Conservation (phyloP, 306 rosid genomes). For the Castanea mollissima region DNA sequence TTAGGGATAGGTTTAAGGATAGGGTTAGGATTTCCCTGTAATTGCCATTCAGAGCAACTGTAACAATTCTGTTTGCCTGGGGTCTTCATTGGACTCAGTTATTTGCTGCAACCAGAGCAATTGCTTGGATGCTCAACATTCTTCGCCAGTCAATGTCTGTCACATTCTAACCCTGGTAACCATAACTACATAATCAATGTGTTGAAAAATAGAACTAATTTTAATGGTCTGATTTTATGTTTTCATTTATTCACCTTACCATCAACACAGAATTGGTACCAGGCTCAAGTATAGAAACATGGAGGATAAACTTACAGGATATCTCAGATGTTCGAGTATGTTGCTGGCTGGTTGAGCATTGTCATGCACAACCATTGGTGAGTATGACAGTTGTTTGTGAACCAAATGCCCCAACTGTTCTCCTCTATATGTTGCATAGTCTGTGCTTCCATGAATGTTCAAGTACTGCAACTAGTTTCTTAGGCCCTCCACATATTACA, state of each 20-base stretch:
- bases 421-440: too few species aligned
- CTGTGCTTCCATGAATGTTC: too few species aligned
- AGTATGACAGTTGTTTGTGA: too few species aligned
- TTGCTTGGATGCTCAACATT: slow-evolving; percentile 61
- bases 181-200: neutral
- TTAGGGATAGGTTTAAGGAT: slow-evolving; percentile 59
- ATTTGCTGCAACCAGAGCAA: slow-evolving; percentile 66
- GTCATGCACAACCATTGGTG: too few species aligned
- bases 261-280: too few species aligned
- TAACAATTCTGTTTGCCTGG: slow-evolving; percentile 54
- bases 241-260: slow-evolving; percentile 11
- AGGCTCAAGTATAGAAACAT: too few species aligned
- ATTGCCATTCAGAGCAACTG: slow-evolving; percentile 58
- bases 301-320: neutral
- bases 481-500: too few species aligned
- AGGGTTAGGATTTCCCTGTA: slow-evolving; percentile 69
- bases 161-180: slow-evolving; percentile 35
- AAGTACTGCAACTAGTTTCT: too few species aligned
- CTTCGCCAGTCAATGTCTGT: slow-evolving; percentile 25
- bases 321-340: neutral
- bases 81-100: slow-evolving; percentile 54
- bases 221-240: neutral
- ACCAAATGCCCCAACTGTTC: too few species aligned
- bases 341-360: too few species aligned
- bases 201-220: neutral